Evolutionary conservation across 2,329 filamentous ascomycete species (phyloP).

Genomic region (Pseudocercospora musae): DNA sequence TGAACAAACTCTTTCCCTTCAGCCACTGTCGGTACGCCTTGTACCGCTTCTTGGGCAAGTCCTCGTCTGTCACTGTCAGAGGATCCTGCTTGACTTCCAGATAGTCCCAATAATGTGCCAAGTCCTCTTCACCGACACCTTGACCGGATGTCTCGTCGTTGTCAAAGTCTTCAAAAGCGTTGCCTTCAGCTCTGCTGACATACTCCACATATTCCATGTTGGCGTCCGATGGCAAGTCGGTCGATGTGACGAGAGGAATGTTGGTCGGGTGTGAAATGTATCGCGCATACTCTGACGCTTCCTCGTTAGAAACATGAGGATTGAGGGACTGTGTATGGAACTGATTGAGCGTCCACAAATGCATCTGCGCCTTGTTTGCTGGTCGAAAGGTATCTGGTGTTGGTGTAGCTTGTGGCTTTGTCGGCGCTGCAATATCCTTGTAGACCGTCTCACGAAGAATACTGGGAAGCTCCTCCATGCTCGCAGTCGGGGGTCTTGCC

Average conservation of each 20-base stretch:
- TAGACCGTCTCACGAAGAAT: conserved; percentile 14
- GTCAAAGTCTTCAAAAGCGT: conserved; percentile 44
- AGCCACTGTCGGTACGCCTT: conserved; percentile 97
- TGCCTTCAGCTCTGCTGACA: conserved; percentile 64
- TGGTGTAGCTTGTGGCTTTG: conserved; percentile 4
- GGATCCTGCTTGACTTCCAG: conserved; percentile 75
- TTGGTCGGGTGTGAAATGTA: conserved; percentile 89
- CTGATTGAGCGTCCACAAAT: conserved; percentile 84
- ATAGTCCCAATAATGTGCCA: conserved; percentile 72
- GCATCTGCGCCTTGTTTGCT: conserved; percentile 74
- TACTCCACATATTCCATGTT: conserved; percentile 76
- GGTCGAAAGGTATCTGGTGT: conserved; percentile 41
- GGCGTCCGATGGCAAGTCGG: conserved; percentile 57
- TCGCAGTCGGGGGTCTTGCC: conserved; percentile 11
- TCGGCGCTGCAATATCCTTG: not conserved
- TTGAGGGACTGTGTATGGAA: conserved; percentile 83
- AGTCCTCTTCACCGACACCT: conserved; percentile 59
- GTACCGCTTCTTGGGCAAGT: conserved; percentile 87
- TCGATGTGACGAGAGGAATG: conserved; percentile 71
- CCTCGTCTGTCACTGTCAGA: conserved; percentile 81
- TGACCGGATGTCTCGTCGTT: conserved; percentile 45
- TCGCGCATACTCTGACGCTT: conserved; percentile 80
- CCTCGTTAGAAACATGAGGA: conserved; percentile 71
- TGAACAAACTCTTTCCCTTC: conserved; percentile 90
- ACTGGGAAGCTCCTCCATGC: conserved; percentile 10